Evolutionary conservation across 108 stramenopile genomes (phyloP), one percentile per base, ranked within the genome.

Genomic region (Skeletonema grethae): DNA sequence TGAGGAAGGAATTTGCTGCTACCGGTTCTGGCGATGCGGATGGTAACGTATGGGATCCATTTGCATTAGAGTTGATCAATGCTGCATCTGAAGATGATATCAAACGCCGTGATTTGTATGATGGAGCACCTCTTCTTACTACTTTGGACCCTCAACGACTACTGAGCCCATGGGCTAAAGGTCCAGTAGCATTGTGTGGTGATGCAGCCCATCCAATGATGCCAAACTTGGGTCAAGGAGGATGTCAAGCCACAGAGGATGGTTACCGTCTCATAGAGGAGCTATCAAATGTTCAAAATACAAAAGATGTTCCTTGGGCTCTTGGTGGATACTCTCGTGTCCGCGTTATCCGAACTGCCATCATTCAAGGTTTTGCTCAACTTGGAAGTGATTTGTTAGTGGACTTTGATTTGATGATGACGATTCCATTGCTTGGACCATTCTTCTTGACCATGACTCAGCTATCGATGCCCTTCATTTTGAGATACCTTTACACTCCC

Each of bases 161-260:
- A 22, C 62, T 84, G 24, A 84, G 81, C 61, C 87, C 88, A 35
- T 98, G 97, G 97, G 84, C 92, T 9, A 85, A 88, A 65, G 96
- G 97, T 28, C 91, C 80, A 24, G 95, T 97, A 10, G 93, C 94
- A 16, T 70, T 98, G 32, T 96, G 97, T 69, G 98, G 98, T 35
- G 98, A 98, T 71, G 97, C 98, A 5, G 91, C 90, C 32, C 98
- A 98, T 88, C 97, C 98, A 13, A 95, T 95, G 95, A 95, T 95
- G 95, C 84, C 85, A 50, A 96, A 96, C 67, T 79, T 96, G 25
- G 95, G 95, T 25, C 98, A 98, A 76, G 98, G 98, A 2, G 98
- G 97, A 32, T 97, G 98, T 74, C 97, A 97, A 82, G 90, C 96
- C 12, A 97, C 96, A 15, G 97, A 98, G 85, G 98, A 98, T 83